A percentile compares a stretch with the other conserved stretches of the same genome.
Evolutionary conservation across 768 basidiomycete genomes (phyloP).

Genomic region (Trametes sanguinea): DNA sequence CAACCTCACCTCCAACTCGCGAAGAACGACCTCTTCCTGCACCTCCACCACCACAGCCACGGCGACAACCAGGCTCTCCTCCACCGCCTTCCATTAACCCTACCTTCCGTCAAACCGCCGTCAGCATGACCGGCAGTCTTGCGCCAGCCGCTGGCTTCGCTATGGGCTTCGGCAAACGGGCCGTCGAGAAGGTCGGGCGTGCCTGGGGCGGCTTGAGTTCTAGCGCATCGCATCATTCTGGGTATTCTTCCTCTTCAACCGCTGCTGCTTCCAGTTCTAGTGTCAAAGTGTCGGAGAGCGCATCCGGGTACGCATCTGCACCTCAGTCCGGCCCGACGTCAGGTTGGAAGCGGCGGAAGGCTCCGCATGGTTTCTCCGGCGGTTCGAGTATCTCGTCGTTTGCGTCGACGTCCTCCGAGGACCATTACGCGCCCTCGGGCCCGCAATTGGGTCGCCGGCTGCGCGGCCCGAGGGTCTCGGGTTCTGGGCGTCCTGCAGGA

Average conservation of each 20-base stretch:
- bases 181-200: slow-evolving; percentile 68
- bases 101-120: slow-evolving; percentile 61
- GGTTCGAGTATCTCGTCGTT: slow-evolving; percentile 56
- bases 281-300: slow-evolving; percentile 17
- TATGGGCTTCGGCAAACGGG: slow-evolving; percentile 52
- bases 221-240: slow-evolving; percentile 30
- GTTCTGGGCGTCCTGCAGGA: slow-evolving; percentile 35
- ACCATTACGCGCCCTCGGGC: slow-evolving; percentile 44
- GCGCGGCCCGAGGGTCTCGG: slow-evolving; percentile 52
- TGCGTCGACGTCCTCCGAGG: slow-evolving; percentile 48
- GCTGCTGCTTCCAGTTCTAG: slow-evolving; percentile 29
- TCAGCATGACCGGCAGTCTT: slow-evolving; percentile 70
- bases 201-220: slow-evolving; percentile 54
- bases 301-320: slow-evolving; percentile 17
- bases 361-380: slow-evolving; percentile 62
- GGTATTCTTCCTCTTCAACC: slow-evolving; percentile 51
- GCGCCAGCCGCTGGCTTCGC: slow-evolving; percentile 76
- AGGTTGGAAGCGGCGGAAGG: slow-evolving; percentile 45
- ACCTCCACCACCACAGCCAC: slow-evolving; percentile 30
- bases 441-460: slow-evolving; percentile 58
- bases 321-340: slow-evolving; percentile 21
- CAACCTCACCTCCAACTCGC: slow-evolving; percentile 27
- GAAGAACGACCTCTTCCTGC: slow-evolving; percentile 34
- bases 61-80: slow-evolving; percentile 21
- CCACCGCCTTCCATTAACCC: slow-evolving; percentile 29